Evolutionary conservation across 2,329 filamentous ascomycete genomes (phyloP), one percentile per base, ranked within the genome.

Genomic region (Ustilaginoidea virens): DNA sequence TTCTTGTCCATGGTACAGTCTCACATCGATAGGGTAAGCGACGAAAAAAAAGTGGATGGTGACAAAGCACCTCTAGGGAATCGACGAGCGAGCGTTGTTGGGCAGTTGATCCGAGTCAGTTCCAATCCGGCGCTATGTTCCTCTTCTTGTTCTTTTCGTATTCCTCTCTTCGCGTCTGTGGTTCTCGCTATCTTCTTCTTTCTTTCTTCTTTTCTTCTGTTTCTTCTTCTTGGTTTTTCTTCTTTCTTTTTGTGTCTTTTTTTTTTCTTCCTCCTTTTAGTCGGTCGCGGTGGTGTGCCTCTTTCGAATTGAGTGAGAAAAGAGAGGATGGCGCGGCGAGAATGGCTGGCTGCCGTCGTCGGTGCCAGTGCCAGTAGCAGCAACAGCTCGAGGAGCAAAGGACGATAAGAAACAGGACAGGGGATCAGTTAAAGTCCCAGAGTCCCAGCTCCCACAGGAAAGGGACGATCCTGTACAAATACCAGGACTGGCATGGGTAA

Each of bases 1-100:
- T 37, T 46, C 33, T 38, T 43, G 37, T 55, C 49, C 52, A 55
- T 50, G 38, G 27, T 34, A 36, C 34, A 32, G 33, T 39, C 34
- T 45, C 39, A 44, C 41, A 44, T 52, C 33, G 42, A 37, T 10
- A 9, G 29, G 23, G 39, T 28, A 25, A 28, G 32, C 28, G 37
- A 34, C 32, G 35, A 36, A 32, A 34, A 32, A 34, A 33, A 25
- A 30, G 34, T 26, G 13, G 32, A 23, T 21, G 35, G 32, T 26
- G 35, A 36, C 32, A 26, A 30, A 24, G 30, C 33, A 33, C 31
- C 27, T 32, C 26, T 31, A 27, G 26, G 27, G 30, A 29, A 29
- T 29, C 29, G 36, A 32, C 25, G 34, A 33, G 32, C 28, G n/a
- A n/a, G n/a, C n/a, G n/a, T n/a, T n/a, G 32, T 24, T 26, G 32